These are phyloP conservation scores for Dichomitus squalens DNA, from an alignment of 1,284 basidiomycete genomes.

Conservation along the genomic window DNA sequence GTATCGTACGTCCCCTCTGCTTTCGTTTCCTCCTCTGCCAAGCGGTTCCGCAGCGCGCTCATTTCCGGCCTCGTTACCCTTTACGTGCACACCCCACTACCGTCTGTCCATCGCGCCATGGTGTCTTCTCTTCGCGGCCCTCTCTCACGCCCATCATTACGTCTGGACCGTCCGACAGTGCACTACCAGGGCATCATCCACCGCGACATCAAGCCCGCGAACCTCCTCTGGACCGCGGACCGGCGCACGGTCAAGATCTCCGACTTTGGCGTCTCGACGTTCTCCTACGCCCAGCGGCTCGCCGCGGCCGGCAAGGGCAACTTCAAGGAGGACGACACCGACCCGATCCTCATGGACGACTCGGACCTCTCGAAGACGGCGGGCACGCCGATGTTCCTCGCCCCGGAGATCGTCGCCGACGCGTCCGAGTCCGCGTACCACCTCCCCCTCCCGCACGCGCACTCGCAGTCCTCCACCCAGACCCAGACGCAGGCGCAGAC, in stretches of 20 bases:
- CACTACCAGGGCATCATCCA: constrained; percentile 99
- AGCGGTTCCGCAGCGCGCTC: constrained; percentile 3
- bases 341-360: constrained; percentile 79
- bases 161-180: constrained; percentile 48
- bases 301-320: constrained; percentile 49
- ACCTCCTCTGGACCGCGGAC: constrained; percentile 88
- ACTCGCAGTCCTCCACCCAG: constrained; percentile 26
- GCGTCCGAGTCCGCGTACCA: constrained; percentile 10
- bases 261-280: constrained; percentile 97
- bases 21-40: not conserved
- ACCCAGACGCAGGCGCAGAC: constrained; percentile 3
- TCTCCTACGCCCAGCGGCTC: constrained; percentile 83
- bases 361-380: constrained; percentile 92
- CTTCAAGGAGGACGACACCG: constrained; percentile 42
- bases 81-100: not conserved
- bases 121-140: constrained; percentile 2
- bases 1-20: constrained; percentile 66
- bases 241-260: constrained; percentile 92
- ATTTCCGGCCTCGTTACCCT: not conserved
- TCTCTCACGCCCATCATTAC: not conserved
- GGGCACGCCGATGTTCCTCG: constrained; percentile 96
- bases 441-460: constrained; percentile 16
- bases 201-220: constrained; percentile 98
- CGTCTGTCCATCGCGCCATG: too few relatives aligned
- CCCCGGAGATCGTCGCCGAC: constrained; percentile 90